These are phyloP conservation scores for Sugiyamaella grinbergsii DNA, from an alignment of 1,139 yeast species.

Conservation along the genomic window DNA sequence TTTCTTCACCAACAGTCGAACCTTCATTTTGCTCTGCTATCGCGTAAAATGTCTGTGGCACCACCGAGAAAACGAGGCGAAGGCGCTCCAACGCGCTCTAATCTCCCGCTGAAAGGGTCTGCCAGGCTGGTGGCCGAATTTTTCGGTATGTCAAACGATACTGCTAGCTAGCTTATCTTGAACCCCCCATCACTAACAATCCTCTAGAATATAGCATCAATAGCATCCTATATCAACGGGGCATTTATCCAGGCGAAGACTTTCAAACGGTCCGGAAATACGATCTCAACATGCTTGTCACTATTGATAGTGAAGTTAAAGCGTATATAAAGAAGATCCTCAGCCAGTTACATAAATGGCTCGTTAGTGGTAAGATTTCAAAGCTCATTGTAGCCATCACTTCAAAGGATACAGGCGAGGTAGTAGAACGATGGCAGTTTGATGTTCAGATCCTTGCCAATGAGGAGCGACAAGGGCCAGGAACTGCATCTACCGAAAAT, in stretches of 20 bases:
- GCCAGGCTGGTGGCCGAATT: conserved; percentile 48
- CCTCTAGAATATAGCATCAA: conserved; percentile 67
- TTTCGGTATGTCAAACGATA: conserved; percentile 50
- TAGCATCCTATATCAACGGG: conserved; percentile 82
- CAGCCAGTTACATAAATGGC: conserved; percentile 81
- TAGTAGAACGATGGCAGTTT: conserved; percentile 87
- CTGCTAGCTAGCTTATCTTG: background rate
- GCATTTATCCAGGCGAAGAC: conserved; percentile 88
- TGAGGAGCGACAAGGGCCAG: conserved; percentile 22
- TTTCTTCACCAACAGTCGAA: background rate
- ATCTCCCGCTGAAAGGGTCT: conserved; percentile 30
- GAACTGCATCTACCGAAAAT: conserved; percentile 22
- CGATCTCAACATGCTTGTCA: conserved; percentile 72
- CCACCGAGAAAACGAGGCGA: conserved; percentile 22
- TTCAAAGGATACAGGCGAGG: conserved; percentile 65
- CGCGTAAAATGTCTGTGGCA: conserved; percentile 24
- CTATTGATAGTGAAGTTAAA: conserved; percentile 76
- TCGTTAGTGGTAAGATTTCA: conserved; percentile 67
- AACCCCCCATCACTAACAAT: conserved; percentile 8
- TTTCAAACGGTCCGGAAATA: conserved; percentile 78
- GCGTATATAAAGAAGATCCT: conserved; percentile 68
- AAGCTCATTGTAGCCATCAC: conserved; percentile 72
- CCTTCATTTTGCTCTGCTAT: background rate
- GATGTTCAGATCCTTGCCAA: conserved; percentile 52
- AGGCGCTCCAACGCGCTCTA: conserved; percentile 34